Base-by-base conservation (phyloP, 1,284 basidiomycete genomes). In the Violaceomyces palustris region DNA sequence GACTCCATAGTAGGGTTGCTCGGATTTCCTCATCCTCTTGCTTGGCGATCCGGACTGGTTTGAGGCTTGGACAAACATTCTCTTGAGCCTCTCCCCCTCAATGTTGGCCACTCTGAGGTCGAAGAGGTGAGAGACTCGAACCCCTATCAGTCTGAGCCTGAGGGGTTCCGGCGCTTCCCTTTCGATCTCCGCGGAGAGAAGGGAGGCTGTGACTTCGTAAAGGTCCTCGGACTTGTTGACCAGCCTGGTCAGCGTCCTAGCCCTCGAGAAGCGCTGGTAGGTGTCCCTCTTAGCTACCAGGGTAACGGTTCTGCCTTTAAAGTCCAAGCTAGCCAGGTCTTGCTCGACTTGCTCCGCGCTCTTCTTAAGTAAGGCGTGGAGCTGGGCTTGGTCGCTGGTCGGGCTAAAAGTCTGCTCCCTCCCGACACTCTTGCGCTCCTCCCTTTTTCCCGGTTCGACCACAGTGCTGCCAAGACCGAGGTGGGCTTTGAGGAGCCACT, bases 331-430 rank as follows among this genome's bases (percentile, higher is more conserved):
- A 23, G 55, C 54, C 12, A 72, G 47, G 32, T 72, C 69, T 26
- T 56, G 47, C 26, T 57, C 59, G 23, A 72, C 66, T n/a, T 55
- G 50, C 6, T 50, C 38, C 1, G 66, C 64, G 11, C 61, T 57
- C 27, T 56, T 37, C 9, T 47, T 56, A 15, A 72, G 55, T 14
- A 63, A 33, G 6, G 44, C 46, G 15, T 64, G 49, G 24, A 72
- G 41, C 17, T 35, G 27, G 6, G 42, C 32, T 0, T 39, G 38
- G 25, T 70, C 51, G 11, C 43, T 38, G 3, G 64, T 70, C 4
- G 69, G 67, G n/a, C 50, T 50, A 44, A 72, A 72, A 3, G 69
- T 72, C 36, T 58, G 60, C 24, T 72, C 69, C n/a, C 67, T 49
- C 10, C 69, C 68, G n/a, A 70, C 64, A 17, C 61, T 65, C 31